A percentile compares a stretch with the other conserved stretches of the same genome.
phyloP scores from a whole-genome alignment of 192 early-diverging fungal species.

The Oehlia diaphana region DNA sequence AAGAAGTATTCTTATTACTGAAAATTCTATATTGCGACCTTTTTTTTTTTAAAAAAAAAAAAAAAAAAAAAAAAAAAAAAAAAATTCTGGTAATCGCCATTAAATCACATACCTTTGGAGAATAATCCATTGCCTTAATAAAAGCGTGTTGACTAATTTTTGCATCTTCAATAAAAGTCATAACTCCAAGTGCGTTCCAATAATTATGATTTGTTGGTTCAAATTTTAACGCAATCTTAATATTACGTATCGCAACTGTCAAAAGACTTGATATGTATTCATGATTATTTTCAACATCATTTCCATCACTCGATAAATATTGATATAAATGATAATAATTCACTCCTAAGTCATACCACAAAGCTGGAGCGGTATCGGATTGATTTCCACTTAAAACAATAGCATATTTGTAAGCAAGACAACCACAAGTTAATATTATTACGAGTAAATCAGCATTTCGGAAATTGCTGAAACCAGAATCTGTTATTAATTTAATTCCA shows the following conservation, averaged over 20 bases:
- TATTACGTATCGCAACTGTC: slow-evolving; percentile 44
- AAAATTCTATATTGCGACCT: too few species aligned
- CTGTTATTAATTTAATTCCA: not conserved
- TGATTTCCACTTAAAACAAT: slow-evolving; percentile 46
- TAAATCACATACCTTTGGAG: slow-evolving; percentile 53
- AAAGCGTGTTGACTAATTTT: slow-evolving; percentile 83
- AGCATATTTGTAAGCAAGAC: slow-evolving; percentile 53
- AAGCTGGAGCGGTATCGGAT: slow-evolving; percentile 38
- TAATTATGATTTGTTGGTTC: slow-evolving; percentile 55
- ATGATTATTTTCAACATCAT: not conserved
- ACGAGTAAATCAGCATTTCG: slow-evolving; percentile 31
- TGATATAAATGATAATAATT: slow-evolving; percentile 45
- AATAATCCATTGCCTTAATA: slow-evolving; percentile 73
- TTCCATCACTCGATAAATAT: slow-evolving; percentile 9
- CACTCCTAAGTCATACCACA: slow-evolving; percentile 57
- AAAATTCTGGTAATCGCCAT: not conserved
- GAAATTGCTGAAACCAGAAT: not conserved
- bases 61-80: too few species aligned
- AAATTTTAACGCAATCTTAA: slow-evolving; percentile 61
- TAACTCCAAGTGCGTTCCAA: slow-evolving; percentile 77
- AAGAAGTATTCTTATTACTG: too few species aligned
- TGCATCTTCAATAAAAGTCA: slow-evolving; percentile 44
- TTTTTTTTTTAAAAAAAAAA: too few species aligned
- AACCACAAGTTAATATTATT: slow-evolving; percentile 47
- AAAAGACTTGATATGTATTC: slow-evolving; percentile 24